A percentile compares a stretch with the other conserved stretches of the same genome.
Evolutionary conservation across 2,329 filamentous ascomycete genomes (phyloP).

Genomic region (Thielaviopsis musarum): DNA sequence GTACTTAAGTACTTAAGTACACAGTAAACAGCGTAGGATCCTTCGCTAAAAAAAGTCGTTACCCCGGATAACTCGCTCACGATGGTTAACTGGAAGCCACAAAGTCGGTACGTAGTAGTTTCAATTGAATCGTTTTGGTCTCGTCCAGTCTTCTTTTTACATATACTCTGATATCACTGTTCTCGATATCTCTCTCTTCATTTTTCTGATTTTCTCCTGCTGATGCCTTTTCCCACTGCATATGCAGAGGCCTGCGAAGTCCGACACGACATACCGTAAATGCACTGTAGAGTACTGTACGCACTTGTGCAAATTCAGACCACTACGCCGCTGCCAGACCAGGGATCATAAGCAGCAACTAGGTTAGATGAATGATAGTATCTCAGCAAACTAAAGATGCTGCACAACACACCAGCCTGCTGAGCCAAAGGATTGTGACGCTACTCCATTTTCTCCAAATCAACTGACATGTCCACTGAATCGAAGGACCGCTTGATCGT

Average conservation of each 20-base stretch:
- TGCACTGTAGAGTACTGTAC: not conserved
- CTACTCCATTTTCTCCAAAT: not conserved
- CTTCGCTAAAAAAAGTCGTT: constrained; percentile 9
- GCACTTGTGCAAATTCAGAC: not conserved
- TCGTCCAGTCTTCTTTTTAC: not conserved
- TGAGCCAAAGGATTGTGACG: not conserved
- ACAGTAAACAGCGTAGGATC: not conserved
- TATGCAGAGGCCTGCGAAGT: not conserved
- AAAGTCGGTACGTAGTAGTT: not conserved
- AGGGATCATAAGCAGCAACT: not conserved
- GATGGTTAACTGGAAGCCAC: not conserved
- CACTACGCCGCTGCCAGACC: not conserved
- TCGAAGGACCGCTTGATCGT: not conserved
- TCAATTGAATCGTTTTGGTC: not conserved
- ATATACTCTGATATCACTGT: too few relatives aligned
- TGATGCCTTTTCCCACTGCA: too few relatives aligned
- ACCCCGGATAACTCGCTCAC: constrained; percentile 7
- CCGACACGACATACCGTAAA: not conserved
- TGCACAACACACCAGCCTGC: not conserved
- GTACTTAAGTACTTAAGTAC: too few relatives aligned
- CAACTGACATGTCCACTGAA: not conserved
- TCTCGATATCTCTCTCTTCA: not conserved
- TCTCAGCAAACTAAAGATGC: not conserved
- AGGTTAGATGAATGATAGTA: not conserved
- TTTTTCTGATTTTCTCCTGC: not conserved